phyloP scores from a whole-genome alignment of 805 yeast species.

The Monosporozyma unispora region DNA sequence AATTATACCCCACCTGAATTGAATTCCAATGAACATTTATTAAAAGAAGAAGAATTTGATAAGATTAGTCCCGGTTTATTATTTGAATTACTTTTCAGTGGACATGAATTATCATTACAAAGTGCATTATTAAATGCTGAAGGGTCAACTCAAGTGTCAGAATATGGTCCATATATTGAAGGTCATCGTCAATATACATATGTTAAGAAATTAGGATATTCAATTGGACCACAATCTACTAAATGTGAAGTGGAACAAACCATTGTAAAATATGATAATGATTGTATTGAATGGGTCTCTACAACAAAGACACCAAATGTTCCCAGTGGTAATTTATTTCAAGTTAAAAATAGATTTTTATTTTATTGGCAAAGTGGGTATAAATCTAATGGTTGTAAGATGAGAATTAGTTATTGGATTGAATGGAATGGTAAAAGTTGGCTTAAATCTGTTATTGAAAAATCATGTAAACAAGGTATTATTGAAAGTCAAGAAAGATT shows the following conservation, averaged over 20 bases:
- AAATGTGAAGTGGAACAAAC: slow-evolving; percentile 57
- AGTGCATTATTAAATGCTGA: slow-evolving; percentile 34
- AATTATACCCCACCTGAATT: not conserved
- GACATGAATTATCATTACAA: slow-evolving; percentile 37
- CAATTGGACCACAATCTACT: slow-evolving; percentile 92
- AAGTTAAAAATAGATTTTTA: slow-evolving; percentile 59
- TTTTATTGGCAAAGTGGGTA: slow-evolving; percentile 57
- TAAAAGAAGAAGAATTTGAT: slow-evolving; percentile 40
- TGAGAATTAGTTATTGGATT: slow-evolving; percentile 55
- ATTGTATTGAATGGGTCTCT: slow-evolving; percentile 50
- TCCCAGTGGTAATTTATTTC: slow-evolving; percentile 78
- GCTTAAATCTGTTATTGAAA: slow-evolving; percentile 82
- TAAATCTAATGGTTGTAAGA: slow-evolving; percentile 39
- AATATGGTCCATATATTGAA: not conserved
- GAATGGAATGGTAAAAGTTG: slow-evolving; percentile 87
- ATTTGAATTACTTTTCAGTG: slow-evolving; percentile 62
- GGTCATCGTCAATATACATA: slow-evolving; percentile 48
- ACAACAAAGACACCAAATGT: slow-evolving; percentile 80
- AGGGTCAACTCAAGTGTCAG: slow-evolving; percentile 21
- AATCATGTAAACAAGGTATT: slow-evolving; percentile 73
- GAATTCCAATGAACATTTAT: slow-evolving; percentile 39
- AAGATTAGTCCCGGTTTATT: slow-evolving; percentile 73
- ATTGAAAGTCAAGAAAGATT: slow-evolving; percentile 45
- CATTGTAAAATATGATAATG: slow-evolving; percentile 42
- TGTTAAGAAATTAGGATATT: slow-evolving; percentile 62